Conservation (phyloP, 2,329 filamentous ascomycete genomes). For the Septoria petroselini region DNA sequence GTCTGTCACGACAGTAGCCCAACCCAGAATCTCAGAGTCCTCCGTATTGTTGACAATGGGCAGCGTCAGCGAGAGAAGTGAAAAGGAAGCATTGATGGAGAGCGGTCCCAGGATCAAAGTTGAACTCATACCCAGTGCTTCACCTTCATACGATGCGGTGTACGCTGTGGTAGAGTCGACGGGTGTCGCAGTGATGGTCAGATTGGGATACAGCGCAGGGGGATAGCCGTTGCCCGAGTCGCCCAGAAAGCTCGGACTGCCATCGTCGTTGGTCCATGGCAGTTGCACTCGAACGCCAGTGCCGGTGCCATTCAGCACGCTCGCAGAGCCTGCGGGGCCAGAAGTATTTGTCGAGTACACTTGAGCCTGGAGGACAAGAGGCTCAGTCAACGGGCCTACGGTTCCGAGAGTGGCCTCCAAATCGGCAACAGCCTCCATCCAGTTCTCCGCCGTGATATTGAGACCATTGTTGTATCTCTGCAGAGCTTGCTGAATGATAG, state of each 20-base stretch:
- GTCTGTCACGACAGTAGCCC: slow-evolving; percentile 73
- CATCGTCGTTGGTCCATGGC: slow-evolving; percentile 60
- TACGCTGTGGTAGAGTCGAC: slow-evolving; percentile 35
- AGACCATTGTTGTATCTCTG: slow-evolving; percentile 49
- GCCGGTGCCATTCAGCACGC: slow-evolving; percentile 64
- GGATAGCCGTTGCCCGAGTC: slow-evolving; percentile 64
- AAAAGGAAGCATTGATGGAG: slow-evolving; percentile 67
- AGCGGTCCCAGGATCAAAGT: slow-evolving; percentile 73
- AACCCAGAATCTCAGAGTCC: slow-evolving; percentile 67
- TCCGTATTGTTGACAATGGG: slow-evolving; percentile 69
- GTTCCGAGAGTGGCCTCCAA: slow-evolving; percentile 67
- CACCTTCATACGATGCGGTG: slow-evolving; percentile 44
- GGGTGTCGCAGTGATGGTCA: slow-evolving; percentile 52
- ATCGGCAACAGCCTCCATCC: slow-evolving; percentile 60
- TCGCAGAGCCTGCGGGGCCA: slow-evolving; percentile 47
- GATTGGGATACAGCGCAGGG: slow-evolving; percentile 70
- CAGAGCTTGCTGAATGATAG: slow-evolving; percentile 53
- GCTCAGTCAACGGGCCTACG: slow-evolving; percentile 42
- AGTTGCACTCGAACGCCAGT: slow-evolving; percentile 55
- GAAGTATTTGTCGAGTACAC: slow-evolving; percentile 69
- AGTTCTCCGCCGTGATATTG: slow-evolving; percentile 59
- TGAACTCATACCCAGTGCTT: slow-evolving; percentile 44
- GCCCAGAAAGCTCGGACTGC: slow-evolving; percentile 59
- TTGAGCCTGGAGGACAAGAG: slow-evolving; percentile 63
- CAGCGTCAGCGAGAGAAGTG: slow-evolving; percentile 75